Evolutionary conservation across 345 rosid species (phyloP), one percentile per base, ranked within the genome.

Genomic region (Hypericum androsaemum): DNA sequence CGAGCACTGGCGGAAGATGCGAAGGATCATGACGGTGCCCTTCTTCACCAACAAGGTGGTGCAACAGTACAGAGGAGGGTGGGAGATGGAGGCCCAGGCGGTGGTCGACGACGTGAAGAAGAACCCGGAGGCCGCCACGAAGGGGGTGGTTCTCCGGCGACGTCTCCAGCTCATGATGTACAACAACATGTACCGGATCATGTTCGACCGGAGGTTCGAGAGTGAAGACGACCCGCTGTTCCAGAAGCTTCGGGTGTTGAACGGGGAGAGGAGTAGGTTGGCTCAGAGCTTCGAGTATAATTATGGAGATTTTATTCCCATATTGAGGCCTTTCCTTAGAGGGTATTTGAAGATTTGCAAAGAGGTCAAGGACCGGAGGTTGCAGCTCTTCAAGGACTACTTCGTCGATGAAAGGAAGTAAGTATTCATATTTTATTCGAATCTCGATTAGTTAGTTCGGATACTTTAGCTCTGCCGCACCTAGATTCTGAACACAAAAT

Each of bases 1-100:
- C 0, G 99, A 94, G 56, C 99, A 94, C 61, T 94, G 99, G 97
- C 65, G 99, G 58, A 94, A 94, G 80, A 94, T 92, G 98, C 44
- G 97, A 43, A 50, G 98, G 61, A 92, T 92, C 76, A 92, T 92
- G 98, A 92, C 98, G 14, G 98, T 92, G 12, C 98, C 98, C 0
- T 94, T 94, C 59, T 92, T 92, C 74, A 92, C 99, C 35, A 82
- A 85, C 74, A 88, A 83, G 50, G 97, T 88, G 0, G 92, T 88
- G 7, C 95, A 83, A 6, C 95, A 75, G 60, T 77, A 88, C 64
- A 61, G 92, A 2, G 45, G 59, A 12, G 86, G 95, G 0, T 80
- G 94, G 92, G 87, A 94, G 11, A 72, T 57, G 10, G 94, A 94
- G 73, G 95, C 89, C 0, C 95, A 78, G 5, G 32, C 44, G 0